These are phyloP conservation scores for Globisporangium radiosum DNA, from an alignment of 352 stramenopile species.

Conservation along the genomic window DNA sequence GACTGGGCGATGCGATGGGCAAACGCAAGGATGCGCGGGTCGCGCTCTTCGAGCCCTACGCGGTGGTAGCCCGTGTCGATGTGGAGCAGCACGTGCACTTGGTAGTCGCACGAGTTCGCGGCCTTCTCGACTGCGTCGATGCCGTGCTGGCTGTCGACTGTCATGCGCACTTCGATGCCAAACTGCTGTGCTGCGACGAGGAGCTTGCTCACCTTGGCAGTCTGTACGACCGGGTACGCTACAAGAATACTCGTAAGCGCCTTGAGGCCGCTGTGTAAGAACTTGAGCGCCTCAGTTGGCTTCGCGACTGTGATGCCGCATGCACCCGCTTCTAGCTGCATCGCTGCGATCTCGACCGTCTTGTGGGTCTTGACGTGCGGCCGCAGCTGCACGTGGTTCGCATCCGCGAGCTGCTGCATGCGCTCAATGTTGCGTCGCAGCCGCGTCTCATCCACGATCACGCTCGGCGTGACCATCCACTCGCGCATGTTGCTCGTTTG, in stretches of 20 bases:
- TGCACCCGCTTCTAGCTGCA: slow-evolving; percentile 47
- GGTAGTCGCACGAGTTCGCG: slow-evolving; percentile 30
- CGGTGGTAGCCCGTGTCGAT: slow-evolving; percentile 75
- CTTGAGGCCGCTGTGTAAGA: slow-evolving; percentile 36
- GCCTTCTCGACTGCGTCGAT: slow-evolving; percentile 47
- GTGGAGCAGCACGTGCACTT: slow-evolving; percentile 54
- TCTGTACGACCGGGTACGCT: slow-evolving; percentile 65
- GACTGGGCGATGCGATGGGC: slow-evolving; percentile 45
- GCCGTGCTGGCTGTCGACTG: slow-evolving; percentile 51
- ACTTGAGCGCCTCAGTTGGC: slow-evolving; percentile 56
- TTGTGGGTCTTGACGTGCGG: slow-evolving; percentile 80
- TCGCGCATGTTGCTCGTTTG: slow-evolving; percentile 19
- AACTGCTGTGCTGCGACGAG: slow-evolving; percentile 38
- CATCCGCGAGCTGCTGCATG: slow-evolving; percentile 53
- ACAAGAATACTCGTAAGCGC: slow-evolving; percentile 50
- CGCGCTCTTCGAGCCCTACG: slow-evolving; percentile 53
- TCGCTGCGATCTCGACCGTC: slow-evolving; percentile 50
- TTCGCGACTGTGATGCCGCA: slow-evolving; percentile 65
- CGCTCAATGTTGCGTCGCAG: slow-evolving; percentile 52
- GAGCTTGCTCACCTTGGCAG: slow-evolving; percentile 45
- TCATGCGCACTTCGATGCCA: slow-evolving; percentile 46
- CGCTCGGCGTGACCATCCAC: slow-evolving; percentile 60
- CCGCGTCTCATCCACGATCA: slow-evolving; percentile 50
- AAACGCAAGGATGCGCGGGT: slow-evolving; percentile 42
- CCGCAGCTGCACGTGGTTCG: slow-evolving; percentile 44